phyloP scores from a whole-genome alignment of 257 asterid species.

The Ehretia macrophylla region DNA sequence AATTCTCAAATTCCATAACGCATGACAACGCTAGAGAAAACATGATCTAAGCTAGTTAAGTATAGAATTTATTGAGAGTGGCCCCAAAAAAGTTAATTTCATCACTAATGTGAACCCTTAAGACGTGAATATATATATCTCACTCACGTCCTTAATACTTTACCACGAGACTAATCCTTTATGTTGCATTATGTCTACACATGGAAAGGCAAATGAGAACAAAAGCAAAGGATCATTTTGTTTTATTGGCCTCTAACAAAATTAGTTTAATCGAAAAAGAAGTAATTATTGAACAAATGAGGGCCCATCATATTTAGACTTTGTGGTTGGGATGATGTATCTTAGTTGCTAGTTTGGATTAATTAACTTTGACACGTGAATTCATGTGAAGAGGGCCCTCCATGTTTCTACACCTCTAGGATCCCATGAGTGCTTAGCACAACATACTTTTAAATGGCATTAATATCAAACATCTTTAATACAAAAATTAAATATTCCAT shows the following conservation, averaged over 20 bases:
- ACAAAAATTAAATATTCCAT: too few species aligned
- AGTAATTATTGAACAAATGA: constrained; percentile 36
- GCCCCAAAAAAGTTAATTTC: too few species aligned
- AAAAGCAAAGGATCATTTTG: constrained; percentile 32
- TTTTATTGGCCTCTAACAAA: constrained; percentile 9
- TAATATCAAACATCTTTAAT: too few species aligned
- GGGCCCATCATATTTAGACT: constrained; percentile 43
- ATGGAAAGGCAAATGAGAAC: constrained; percentile 29
- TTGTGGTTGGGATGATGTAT: constrained; percentile 28
- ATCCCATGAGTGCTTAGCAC: background rate
- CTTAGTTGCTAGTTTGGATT: constrained; percentile 3
- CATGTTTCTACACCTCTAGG: constrained; percentile 21
- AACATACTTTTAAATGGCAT: too few species aligned
- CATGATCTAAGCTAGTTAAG: background rate
- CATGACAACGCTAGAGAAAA: too few species aligned
- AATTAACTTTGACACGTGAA: constrained; percentile 47
- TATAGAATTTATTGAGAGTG: too few species aligned
- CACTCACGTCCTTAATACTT: too few species aligned
- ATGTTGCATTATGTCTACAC: constrained; percentile 21
- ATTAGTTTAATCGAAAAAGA: constrained; percentile 10
- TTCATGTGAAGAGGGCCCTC: constrained; percentile 60
- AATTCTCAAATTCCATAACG: too few species aligned
- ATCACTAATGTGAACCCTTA: too few species aligned
- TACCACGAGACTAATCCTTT: too few species aligned
- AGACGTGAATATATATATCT: too few species aligned